Conservation (phyloP, 495 filamentous ascomycete genomes). For the Neurospora sp. region DNA sequence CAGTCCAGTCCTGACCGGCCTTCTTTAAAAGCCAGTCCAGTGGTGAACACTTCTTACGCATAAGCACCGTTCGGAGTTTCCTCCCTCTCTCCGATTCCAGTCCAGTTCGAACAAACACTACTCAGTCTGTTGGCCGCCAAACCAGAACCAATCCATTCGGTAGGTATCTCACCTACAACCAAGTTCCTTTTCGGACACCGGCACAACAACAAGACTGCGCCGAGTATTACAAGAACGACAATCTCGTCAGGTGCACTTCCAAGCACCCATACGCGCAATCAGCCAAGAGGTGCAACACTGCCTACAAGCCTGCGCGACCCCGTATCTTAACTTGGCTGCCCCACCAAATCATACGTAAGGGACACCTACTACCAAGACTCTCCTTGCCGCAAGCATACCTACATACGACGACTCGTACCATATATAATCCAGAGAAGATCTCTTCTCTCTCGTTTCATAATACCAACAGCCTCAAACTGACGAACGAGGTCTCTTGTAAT, state of each 20-base stretch:
- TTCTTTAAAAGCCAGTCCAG: background rate
- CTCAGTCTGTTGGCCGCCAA: background rate
- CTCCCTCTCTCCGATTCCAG: background rate
- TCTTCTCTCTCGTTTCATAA: background rate
- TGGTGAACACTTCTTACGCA: background rate
- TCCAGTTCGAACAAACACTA: background rate
- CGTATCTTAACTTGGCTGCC: background rate
- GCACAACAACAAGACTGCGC: background rate
- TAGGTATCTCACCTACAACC: background rate
- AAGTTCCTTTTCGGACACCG: background rate
- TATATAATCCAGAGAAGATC: background rate
- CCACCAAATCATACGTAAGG: background rate
- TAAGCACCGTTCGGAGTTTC: background rate
- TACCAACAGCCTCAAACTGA: background rate
- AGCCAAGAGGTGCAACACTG: background rate
- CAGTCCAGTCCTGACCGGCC: background rate
- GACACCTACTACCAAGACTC: background rate
- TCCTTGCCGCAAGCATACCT: background rate
- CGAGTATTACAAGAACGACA: background rate
- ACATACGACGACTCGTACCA: background rate
- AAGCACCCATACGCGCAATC: background rate
- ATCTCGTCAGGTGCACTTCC: background rate
- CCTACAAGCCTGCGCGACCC: background rate
- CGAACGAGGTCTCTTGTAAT: background rate
- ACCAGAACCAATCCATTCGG: background rate